Base-by-base conservation (phyloP, 208 protist genomes). In the Crithidia thermophila region DNA sequence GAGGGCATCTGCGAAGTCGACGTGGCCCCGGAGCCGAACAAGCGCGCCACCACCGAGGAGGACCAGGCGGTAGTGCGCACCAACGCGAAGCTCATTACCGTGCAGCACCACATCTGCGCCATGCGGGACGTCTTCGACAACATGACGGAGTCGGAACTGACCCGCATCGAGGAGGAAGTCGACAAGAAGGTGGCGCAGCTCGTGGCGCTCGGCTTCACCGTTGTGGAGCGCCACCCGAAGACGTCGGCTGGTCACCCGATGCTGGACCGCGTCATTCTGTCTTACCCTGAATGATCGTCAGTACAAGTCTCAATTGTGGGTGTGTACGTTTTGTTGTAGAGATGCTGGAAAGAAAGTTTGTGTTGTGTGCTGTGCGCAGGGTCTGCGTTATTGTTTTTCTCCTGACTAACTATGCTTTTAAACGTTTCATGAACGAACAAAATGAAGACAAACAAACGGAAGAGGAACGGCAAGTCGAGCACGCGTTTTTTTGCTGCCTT, bases 81-180 rank as follows among this genome's bases (percentile, higher is more conserved):
- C 37, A 93, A 93, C 56, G 90, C 86, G 18, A 95, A 95, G 68
- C 74, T 95, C n/a, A 88, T 95, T 57, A 85, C 82, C 3, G 71
- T 90, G 30, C 28, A 63, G 36, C 81, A 90, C 75, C 57, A 52
- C 67, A 85, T 90, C 59, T 58, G 67, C 14, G 81, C 42, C 20
- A 60, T 80, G 25, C 65, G 71, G 20, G 74, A 80, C 47, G 65
- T 56, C 10, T 90, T 82, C 50, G 84, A 90, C 11, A 34, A 53
- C n/a, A 74, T 90, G 77, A 85, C 79, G 16, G 70, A 68, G 14
- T 75, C 75, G 36, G 59, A 72, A 27, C 49, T 68, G 25, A 42
- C 28, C 37, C 49, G 67, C 28, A 72, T 82, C 5, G 72, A 85
- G 34, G 61, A 77, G 62, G 43, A 72, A 42, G 79, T 90, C 7